Conservation (phyloP, 163 green algal genomes). For the Chlorella variabilis region DNA sequence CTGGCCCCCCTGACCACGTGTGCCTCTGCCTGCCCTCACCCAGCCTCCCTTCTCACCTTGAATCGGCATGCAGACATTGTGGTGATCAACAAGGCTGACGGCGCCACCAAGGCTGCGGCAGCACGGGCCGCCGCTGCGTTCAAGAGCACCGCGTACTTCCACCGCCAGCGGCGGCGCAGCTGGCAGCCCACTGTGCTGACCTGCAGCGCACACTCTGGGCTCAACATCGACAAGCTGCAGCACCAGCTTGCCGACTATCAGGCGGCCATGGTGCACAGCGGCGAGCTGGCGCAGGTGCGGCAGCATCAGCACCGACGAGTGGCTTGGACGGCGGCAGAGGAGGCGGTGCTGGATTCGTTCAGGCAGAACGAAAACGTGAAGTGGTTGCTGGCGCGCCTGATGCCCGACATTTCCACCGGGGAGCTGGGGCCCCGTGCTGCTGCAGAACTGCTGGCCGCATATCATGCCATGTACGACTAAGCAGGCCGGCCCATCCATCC, state of each 20-base stretch:
- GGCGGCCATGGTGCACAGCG: neutral
- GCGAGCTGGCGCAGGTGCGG: conserved; percentile 31
- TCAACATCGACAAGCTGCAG: conserved; percentile 25
- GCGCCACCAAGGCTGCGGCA: conserved; percentile 48
- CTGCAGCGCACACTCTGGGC: conserved; percentile 22
- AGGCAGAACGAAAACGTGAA: neutral
- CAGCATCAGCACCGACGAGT: neutral
- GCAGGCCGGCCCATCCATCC: too few species aligned
- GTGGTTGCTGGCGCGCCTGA: neutral
- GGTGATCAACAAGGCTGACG: conserved; percentile 76
- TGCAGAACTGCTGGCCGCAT: neutral
- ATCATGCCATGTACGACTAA: neutral
- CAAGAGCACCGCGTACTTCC: conserved; percentile 38
- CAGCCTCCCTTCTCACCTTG: too few species aligned
- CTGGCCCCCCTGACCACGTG: too few species aligned
- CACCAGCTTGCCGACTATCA: conserved; percentile 28
- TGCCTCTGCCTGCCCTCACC: too few species aligned
- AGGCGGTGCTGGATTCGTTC: conserved; percentile 1
- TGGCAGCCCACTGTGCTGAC: conserved; percentile 40
- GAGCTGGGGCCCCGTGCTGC: neutral
- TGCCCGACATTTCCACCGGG: neutral
- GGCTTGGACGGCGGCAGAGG: neutral
- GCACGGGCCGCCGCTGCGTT: conserved; percentile 47
- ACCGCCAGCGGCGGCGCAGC: conserved; percentile 1
- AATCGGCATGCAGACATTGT: conserved; percentile 52